Evolutionary conservation across 441 rosid genomes (phyloP), one percentile per base, ranked within the genome.

Genomic region (Raphanus hybrid): DNA sequence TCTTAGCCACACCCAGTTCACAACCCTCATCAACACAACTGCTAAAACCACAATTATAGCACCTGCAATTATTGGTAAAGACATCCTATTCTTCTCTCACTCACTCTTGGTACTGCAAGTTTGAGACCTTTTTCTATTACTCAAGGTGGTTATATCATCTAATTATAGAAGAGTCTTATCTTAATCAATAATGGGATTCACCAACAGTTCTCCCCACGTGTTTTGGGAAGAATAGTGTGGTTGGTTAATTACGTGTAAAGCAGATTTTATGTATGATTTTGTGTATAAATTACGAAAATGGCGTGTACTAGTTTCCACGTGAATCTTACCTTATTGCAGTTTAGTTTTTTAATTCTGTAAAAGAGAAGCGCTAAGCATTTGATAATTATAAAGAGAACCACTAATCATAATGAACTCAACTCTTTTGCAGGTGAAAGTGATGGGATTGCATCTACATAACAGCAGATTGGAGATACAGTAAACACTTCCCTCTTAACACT

Each of bases 341-440:
- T 11, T 45, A 50, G 57, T 12, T 50, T 14, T 50, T 50, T n/a
- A 4, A 50, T 50, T n/a, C 5, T 34, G 39, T 34, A n/a, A 50
- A n/a, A 50, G 55, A 55, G 39, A 70, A 16, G 29, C 77, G 67
- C 74, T 86, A 45, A 7, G 55, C 55, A n/a, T 50, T 50, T n/a
- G 8, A n/a, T 50, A 1, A 4, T 5, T 5, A 5, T 5, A 50
- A 45, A 50, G 18, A 55, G n/a, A 63, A 8, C 67, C 69, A 59
- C 73, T 86, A 37, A 7, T n/a, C 7, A 50, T 45, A 9, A 43
- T 43, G 50, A 43, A 45, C 5, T 12, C 5, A 45, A 11, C 50
- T 3, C 60, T 43, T 26, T n/a, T 76, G 73, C 7, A 84, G 83
- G 9, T 61, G 78, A 60, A 82, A 14, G 55, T 48, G 55, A 48